Base-by-base conservation (phyloP, 257 asterid species). In the Solanum sitiens region DNA sequence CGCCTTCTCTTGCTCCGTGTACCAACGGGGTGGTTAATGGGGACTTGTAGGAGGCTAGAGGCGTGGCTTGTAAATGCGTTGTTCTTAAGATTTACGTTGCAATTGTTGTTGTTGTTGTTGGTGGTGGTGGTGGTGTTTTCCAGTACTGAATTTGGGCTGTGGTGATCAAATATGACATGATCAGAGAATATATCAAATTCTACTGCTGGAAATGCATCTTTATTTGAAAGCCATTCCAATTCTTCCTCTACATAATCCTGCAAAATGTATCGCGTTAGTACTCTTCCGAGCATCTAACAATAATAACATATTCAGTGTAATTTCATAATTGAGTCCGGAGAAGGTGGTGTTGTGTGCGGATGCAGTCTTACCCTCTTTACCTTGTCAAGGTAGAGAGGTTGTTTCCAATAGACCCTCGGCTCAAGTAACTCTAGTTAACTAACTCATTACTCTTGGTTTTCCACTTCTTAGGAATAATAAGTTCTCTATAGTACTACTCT, bases 161-260 rank as follows among this genome's bases (percentile, higher is more conserved):
- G 95, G 67, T 90, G 96, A 88, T 88, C 91, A 87, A 91, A 20
- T 1, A 88, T 80, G 18, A 92, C 3, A 30, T 90, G 89, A 7
- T 92, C 95, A 4, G 92, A 85, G 5, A 94, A 88, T 75, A 93
- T 90, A 40, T 92, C 93, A 16, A 95, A 93, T 88, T 96, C 99
- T 30, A 96, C 94, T 1, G 93, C 86, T 0, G 99, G 99, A 88
- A 96, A 96, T 0, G 99, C 95, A 14, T 95, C 98, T 92, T 95
- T 95, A 92, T 96, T 94, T 30, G 95, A 95, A 27, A 96, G 86
- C 99, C 99, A 95, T 84, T 95, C 98, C 50, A 96, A 90, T 33
- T 95, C 99, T 89, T 91, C 93, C 88, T 90, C 93, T 13, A 83
- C 89, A 89, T 20, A 87, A 16, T 88, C 95, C 95, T 91, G 92